phyloP scores from a whole-genome alignment of 2,329 filamentous ascomycete species.

The Tympanopsis confertula region DNA sequence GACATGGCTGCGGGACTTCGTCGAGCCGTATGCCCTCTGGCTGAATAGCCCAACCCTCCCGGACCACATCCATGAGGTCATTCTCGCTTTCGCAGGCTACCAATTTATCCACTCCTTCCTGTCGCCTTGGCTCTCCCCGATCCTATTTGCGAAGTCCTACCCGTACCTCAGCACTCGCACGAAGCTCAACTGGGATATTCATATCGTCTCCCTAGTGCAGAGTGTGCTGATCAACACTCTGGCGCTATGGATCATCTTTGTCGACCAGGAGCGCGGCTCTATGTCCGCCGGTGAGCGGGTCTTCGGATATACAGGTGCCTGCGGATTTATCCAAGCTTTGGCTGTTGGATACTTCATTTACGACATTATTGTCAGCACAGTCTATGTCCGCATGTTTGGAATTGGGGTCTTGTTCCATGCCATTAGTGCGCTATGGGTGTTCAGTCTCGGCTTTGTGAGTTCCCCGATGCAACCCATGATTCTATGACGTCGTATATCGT shows the following conservation, averaged over 20 bases:
- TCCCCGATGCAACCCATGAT: constrained; percentile 5
- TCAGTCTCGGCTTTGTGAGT: constrained; percentile 52
- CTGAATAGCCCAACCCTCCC: constrained; percentile 41
- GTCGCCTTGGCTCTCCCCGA: constrained; percentile 39
- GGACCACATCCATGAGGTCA: constrained; percentile 49
- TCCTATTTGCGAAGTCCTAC: constrained; percentile 42
- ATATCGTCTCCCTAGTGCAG: constrained; percentile 52
- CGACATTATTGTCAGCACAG: constrained; percentile 44
- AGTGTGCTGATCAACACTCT: constrained; percentile 39
- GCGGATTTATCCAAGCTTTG: constrained; percentile 45
- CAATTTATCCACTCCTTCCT: constrained; percentile 37
- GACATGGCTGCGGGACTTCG: constrained; percentile 30
- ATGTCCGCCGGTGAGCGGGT: constrained; percentile 41
- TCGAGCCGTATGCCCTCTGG: constrained; percentile 35
- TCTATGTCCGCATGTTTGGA: constrained; percentile 45
- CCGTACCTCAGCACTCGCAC: constrained; percentile 38
- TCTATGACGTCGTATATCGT: no score
- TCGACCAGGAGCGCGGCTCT: constrained; percentile 38
- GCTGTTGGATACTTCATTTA: constrained; percentile 55
- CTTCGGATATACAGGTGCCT: constrained; percentile 48
- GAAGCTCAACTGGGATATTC: constrained; percentile 55
- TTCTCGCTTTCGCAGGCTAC: constrained; percentile 43
- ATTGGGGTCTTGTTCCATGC: constrained; percentile 51
- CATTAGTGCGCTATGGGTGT: constrained; percentile 46
- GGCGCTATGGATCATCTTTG: constrained; percentile 44